Evolutionary conservation across 176 grass and related monocot genomes (phyloP), one percentile per base, ranked within the genome.

Genomic region (Aegilops longissima): DNA sequence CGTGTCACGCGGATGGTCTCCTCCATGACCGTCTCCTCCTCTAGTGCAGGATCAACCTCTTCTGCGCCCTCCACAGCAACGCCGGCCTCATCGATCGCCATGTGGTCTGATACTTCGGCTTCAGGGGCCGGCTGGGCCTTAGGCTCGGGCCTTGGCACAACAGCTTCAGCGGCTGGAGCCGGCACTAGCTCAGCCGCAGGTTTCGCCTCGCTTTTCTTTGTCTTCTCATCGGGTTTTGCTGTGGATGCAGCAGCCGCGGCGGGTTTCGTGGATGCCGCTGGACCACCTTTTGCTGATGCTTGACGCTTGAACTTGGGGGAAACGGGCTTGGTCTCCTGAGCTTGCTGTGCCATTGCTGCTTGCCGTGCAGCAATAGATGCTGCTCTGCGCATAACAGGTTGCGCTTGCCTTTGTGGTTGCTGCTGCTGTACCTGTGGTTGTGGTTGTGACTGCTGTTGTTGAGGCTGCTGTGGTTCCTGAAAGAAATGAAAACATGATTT

Each of bases 1-100:
- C 92, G 88, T 5, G 90, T 94, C 31, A 96, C 68, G 5, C 92
- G 92, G 74, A 99, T 93, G 12, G 97, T 93, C 85, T 96, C 97
- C 72, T 98, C 93, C 75, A 96, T 91, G 2, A 74, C 86, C 3
- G 84, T 98, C 89, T 93, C 97, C 84, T 84, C 82, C 18, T 61
- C 61, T 70, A 35, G 20, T 0, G 65, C 35, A 73, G 73, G 84
- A 39, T 86, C 79, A 23, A 62, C 61, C 70, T 92, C 94, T 70
- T 91, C 89, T 1, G 45, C 5, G 4, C 80, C 84, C 70, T 90
- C 84, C 61, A 33, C 68, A 18, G 12, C 30, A 1, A 88, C 81
- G 2, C 35, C 38, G 3, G 14, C 70, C 65, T 89, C 94, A 27
- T 86, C 90, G 39, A 87, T 78, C 33, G 54, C 89, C 84, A 89